Evolutionary conservation across 768 basidiomycete genomes (phyloP).

Genomic region (Rhodosporidiobolus odoratus): DNA sequence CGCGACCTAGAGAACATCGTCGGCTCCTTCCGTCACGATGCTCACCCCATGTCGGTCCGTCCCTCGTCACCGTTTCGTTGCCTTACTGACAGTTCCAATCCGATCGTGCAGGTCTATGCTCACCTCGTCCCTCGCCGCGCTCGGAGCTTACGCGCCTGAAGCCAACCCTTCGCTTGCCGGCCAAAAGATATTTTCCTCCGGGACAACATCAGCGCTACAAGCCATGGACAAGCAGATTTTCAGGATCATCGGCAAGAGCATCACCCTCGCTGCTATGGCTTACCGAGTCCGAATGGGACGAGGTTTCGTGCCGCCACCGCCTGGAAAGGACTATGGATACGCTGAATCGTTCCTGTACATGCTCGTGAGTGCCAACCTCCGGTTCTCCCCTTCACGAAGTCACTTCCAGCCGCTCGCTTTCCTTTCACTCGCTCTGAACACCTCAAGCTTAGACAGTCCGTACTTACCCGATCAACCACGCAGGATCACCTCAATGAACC

Average conservation of each 20-base stretch:
- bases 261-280: constrained; percentile 88
- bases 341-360: constrained; percentile 72
- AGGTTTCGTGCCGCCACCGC: constrained; percentile 76
- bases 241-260: constrained; percentile 62
- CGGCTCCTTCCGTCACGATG: constrained; percentile 70
- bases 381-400: no score
- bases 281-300: constrained; percentile 87
- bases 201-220: constrained; percentile 49
- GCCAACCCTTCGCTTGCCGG: constrained; percentile 82
- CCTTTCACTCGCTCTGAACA: background rate
- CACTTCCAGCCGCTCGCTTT: no score
- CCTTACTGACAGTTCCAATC: background rate
- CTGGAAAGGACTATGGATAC: constrained; percentile 48
- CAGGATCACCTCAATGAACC: constrained; percentile 30
- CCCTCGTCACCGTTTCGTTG: background rate
- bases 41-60: constrained; percentile 67
- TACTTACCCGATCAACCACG: background rate
- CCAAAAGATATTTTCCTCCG: constrained; percentile 44
- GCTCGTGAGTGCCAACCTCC: no score
- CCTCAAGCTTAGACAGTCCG: no score
- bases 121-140: constrained; percentile 76
- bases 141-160: constrained; percentile 53
- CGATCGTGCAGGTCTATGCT: constrained; percentile 59
- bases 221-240: constrained; percentile 90
- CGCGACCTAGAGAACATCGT: constrained; percentile 30